Base-by-base conservation (phyloP, 257 asterid species). In the Petunia secreta region DNA sequence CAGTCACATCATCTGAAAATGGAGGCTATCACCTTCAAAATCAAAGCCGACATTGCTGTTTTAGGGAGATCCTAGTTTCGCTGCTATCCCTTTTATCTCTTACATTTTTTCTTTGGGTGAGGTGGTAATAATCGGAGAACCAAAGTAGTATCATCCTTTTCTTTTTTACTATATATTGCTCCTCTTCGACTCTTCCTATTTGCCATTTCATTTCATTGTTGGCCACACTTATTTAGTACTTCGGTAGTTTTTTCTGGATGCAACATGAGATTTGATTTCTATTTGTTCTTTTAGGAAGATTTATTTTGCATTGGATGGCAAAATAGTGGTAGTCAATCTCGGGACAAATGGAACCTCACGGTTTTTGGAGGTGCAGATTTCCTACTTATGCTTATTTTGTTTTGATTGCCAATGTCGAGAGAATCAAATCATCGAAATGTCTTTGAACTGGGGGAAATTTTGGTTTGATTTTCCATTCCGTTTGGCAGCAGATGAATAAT, bases 241-340 rank as follows among this genome's bases (percentile, higher is more conserved):
- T 44, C 4, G 37, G 53, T 50, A 75, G 73, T 10, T 63, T 68
- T 75, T 16, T 77, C 58, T 57, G n/a, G 37, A 34, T n/a, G 13
- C 39, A 44, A 13, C 25, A 43, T 8, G 8, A 46, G 38, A 15
- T 15, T 37, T 53, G 6, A 4, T 68, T 78, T 80, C 74, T 48
- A 63, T 16, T 13, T 48, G 82, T 50, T 60, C 63, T 53, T 75
- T 75, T 92, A 95, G 99, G 99, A 95, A 82, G 95, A 88, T 82
- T 85, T 92, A 87, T 88, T 87, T 90, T 95, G 99, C 82, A 87
- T 95, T 79, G 99, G 99, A 79, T 95, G 98, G 97, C 99, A 95
- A 89, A 95, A 90, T 86, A 95, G 98, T 80, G 93, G 95, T 53
- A 58, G 79, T 71, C 90, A 87, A 81, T 84, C 97, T 80, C 92